Percentiles rank a stretch among this genome's conserved stretches.
Evolutionary conservation across 148 eudicot species (phyloP).

Genomic region (Chenopodium quinoa): DNA sequence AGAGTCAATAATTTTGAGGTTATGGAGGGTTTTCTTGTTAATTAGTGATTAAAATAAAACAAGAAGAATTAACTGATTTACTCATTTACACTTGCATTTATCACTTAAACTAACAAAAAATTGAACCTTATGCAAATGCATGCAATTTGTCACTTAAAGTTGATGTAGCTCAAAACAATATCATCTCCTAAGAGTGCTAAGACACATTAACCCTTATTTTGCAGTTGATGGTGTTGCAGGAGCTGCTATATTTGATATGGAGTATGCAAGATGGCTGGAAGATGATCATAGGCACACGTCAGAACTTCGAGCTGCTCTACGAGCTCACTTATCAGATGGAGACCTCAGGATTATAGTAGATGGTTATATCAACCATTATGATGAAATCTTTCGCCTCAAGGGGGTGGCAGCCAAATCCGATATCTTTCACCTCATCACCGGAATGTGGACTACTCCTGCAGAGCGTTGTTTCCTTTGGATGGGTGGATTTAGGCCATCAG

Average conservation of each 20-base stretch:
- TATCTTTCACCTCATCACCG: conserved; percentile 82
- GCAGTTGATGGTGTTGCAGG: conserved; percentile 38
- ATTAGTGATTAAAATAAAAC: too few relatives aligned
- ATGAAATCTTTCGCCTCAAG: conserved; percentile 74
- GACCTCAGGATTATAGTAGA: conserved; percentile 75
- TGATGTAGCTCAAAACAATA: background rate
- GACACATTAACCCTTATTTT: background rate
- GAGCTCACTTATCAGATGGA: conserved; percentile 77
- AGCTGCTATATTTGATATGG: conserved; percentile 94
- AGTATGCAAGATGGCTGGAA: conserved; percentile 91
- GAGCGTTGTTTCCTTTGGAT: conserved; percentile 99
- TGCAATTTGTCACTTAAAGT: background rate
- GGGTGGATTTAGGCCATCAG: conserved; percentile 97
- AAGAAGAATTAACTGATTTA: background rate
- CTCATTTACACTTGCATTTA: background rate
- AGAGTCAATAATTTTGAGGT: too few relatives aligned
- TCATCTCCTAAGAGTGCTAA: background rate
- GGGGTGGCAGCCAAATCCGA: conserved; percentile 80
- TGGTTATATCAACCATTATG: conserved; percentile 76
- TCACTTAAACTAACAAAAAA: too few relatives aligned
- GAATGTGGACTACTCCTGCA: conserved; percentile 95
- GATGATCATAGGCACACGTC: conserved; percentile 84
- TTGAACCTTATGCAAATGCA: background rate
- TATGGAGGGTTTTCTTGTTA: too few relatives aligned
- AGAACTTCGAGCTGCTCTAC: conserved; percentile 76